phyloP scores from a whole-genome alignment of 331 rosid species.

The Cydonia oblonga region DNA sequence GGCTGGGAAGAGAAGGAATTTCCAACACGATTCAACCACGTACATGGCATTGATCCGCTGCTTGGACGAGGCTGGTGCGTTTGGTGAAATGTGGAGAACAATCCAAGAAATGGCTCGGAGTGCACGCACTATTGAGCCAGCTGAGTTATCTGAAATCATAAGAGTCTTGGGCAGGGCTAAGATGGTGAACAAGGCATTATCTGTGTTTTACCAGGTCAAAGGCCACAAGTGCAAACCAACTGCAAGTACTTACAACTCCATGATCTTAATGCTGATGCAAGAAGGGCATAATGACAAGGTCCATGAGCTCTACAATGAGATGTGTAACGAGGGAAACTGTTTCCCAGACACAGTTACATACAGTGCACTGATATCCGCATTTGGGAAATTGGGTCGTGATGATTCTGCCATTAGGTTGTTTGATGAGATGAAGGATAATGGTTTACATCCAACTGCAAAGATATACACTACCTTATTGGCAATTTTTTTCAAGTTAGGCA shows the following conservation, averaged over 20 bases:
- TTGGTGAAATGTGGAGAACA: constrained; percentile 76
- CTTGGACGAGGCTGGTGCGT: constrained; percentile 51
- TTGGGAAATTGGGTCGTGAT: constrained; percentile 56
- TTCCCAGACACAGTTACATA: constrained; percentile 75
- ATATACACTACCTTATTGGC: constrained; percentile 65
- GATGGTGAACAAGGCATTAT: constrained; percentile 75
- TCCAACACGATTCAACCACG: constrained; percentile 54
- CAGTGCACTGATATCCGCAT: constrained; percentile 61
- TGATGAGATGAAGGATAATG: constrained; percentile 90
- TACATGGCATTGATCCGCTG: constrained; percentile 64
- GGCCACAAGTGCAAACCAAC: constrained; percentile 65
- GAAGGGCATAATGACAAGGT: constrained; percentile 75
- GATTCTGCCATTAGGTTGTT: constrained; percentile 64
- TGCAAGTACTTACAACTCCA: constrained; percentile 49
- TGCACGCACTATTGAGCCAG: constrained; percentile 34
- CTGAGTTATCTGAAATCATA: constrained; percentile 62
- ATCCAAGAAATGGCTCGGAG: constrained; percentile 71
- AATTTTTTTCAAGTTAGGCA: constrained; percentile 53
- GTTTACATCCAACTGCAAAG: constrained; percentile 66
- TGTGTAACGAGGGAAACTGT: constrained; percentile 64
- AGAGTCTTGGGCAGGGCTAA: constrained; percentile 64
- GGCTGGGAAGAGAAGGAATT: constrained; percentile 73
- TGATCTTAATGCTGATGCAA: constrained; percentile 77
- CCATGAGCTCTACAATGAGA: constrained; percentile 82
- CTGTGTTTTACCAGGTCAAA: constrained; percentile 66